phyloP scores from a whole-genome alignment of 352 stramenopile genomes.

The Phytophthora constricta region DNA sequence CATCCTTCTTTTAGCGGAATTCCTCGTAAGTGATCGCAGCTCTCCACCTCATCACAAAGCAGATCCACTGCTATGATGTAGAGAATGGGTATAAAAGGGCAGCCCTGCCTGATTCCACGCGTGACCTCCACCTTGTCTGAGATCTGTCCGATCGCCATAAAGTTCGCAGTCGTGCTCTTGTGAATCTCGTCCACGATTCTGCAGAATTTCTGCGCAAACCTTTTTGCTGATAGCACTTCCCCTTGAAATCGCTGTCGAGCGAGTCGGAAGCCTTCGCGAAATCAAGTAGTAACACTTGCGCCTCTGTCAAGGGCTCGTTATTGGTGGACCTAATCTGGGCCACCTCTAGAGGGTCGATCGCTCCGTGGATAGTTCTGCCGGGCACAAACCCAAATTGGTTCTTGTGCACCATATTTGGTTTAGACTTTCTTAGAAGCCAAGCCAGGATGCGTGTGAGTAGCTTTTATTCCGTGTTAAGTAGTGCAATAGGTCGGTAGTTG shows the following conservation, averaged over 20 bases:
- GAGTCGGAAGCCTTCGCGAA: slow-evolving; percentile 12
- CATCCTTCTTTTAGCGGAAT: neutral
- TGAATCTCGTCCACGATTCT: neutral
- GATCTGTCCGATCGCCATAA: neutral
- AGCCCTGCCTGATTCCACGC: slow-evolving; percentile 10
- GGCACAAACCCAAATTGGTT: slow-evolving; percentile 3
- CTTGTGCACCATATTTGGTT: neutral
- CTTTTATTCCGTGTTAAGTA: neutral
- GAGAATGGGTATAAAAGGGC: neutral
- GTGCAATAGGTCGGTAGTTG: slow-evolving; percentile 3
- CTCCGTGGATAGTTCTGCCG: neutral
- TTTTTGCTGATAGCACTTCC: neutral
- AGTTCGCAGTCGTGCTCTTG: neutral
- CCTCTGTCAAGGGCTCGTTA: neutral
- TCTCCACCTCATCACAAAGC: slow-evolving; percentile 3
- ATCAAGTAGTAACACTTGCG: slow-evolving; percentile 4
- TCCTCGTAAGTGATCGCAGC: neutral
- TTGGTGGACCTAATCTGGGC: neutral
- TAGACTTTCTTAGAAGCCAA: neutral
- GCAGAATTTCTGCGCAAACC: neutral
- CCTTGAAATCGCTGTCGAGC: neutral
- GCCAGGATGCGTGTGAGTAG: neutral
- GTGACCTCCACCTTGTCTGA: neutral
- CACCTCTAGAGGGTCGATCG: slow-evolving; percentile 1
- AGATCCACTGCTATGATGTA: slow-evolving; percentile 11